Evolutionary conservation across 768 basidiomycete species (phyloP).

Genomic region (Lactarius indigo): DNA sequence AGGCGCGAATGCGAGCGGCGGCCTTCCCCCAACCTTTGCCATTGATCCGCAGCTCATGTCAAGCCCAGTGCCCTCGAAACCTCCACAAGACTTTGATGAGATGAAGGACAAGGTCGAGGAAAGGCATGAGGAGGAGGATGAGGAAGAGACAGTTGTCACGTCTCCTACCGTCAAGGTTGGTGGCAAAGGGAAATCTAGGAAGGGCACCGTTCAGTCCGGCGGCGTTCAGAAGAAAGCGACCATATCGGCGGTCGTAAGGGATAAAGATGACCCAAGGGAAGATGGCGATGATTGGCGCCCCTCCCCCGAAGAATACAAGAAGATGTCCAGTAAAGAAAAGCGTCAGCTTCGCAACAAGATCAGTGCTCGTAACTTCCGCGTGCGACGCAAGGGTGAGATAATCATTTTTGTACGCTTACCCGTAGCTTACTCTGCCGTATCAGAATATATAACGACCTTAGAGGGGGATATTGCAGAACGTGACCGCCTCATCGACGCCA

Average conservation of each 20-base stretch:
- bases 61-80: constrained; percentile 48
- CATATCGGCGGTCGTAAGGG: constrained; percentile 35
- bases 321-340: constrained; percentile 95
- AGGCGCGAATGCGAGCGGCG: constrained; percentile 15
- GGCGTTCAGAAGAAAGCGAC: constrained; percentile 62
- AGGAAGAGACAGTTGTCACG: constrained; percentile 28
- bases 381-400: constrained; percentile 80
- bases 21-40: constrained; percentile 36
- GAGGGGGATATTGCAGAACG: constrained; percentile 93
- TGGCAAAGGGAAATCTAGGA: constrained; percentile 54
- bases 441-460: constrained; percentile 93
- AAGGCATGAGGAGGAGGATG: constrained; percentile 35
- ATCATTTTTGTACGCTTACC: not conserved
- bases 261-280: constrained; percentile 45
- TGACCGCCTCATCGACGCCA: constrained; percentile 84
- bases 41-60: constrained; percentile 80
- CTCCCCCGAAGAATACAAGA: constrained; percentile 90
- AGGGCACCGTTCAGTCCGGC: constrained; percentile 70
- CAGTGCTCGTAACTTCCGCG: constrained; percentile 89
- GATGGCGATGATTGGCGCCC: constrained; percentile 82
- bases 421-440: not conserved
- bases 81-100: constrained; percentile 38
- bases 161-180: constrained; percentile 32
- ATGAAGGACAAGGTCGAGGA: constrained; percentile 36
- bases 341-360: constrained; percentile 96